Conservation (phyloP, 441 rosid species). For the Arabidopsis lyrata region DNA sequence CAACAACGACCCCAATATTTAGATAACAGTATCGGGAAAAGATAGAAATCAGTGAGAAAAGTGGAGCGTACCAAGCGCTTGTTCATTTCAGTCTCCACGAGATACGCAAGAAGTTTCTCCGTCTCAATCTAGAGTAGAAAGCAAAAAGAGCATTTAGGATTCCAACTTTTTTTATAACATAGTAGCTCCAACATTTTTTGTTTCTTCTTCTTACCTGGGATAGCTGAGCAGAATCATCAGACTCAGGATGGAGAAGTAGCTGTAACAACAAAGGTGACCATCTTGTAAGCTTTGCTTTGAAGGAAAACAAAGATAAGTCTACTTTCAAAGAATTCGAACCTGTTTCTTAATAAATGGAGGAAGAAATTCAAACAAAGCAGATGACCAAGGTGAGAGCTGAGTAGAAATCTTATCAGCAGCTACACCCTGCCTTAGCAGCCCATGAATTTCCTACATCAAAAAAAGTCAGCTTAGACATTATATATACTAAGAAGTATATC, state of each 20-base stretch:
- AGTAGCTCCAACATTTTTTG: neutral
- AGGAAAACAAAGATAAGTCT: constrained; percentile 28
- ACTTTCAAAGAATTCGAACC: constrained; percentile 55
- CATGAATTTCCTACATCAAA: constrained; percentile 87
- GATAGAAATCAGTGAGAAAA: constrained; percentile 3
- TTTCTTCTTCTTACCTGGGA: constrained; percentile 74
- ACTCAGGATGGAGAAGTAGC: constrained; percentile 95
- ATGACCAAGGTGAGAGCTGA: constrained; percentile 99
- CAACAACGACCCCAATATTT: neutral
- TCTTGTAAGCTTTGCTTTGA: constrained; percentile 41
- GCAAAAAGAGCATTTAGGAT: constrained; percentile 37
- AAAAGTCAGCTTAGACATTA: constrained; percentile 32
- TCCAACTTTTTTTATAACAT: neutral
- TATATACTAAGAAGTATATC: neutral
- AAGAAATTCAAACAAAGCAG: constrained; percentile 91
- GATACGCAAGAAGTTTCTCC: constrained; percentile 97
- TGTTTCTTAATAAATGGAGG: constrained; percentile 94
- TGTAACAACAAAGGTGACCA: constrained; percentile 49
- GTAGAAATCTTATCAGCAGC: constrained; percentile 73
- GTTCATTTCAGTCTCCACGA: constrained; percentile 96
- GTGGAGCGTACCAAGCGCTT: constrained; percentile 69
- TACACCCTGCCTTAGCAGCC: constrained; percentile 79
- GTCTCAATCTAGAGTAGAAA: constrained; percentile 82
- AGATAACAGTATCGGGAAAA: neutral
- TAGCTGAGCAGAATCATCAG: constrained; percentile 98